Evolutionary conservation across 208 protist species (phyloP).

Genomic region (Leishmania arabica): DNA sequence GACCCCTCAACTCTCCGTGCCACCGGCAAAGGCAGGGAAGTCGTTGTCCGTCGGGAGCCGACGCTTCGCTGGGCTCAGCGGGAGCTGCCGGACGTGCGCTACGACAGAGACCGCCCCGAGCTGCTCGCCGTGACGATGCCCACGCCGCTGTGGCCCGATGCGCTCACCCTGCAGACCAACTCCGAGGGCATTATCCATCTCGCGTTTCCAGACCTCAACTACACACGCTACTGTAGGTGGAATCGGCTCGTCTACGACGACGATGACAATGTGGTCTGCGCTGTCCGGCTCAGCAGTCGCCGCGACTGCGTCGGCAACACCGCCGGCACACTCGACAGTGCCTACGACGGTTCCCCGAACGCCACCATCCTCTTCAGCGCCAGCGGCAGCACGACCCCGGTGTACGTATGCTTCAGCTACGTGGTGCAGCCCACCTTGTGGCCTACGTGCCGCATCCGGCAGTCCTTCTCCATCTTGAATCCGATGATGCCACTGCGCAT

Average conservation of each 20-base stretch:
- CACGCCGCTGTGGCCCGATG: constrained; percentile 29
- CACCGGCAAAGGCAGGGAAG: neutral
- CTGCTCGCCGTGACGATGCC: constrained; percentile 31
- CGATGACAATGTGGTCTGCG: constrained; percentile 26
- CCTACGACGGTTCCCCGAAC: constrained; percentile 34
- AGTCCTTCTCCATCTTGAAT: constrained; percentile 34
- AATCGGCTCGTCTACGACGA: neutral
- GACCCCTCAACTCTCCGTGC: neutral
- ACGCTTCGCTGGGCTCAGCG: constrained; percentile 30
- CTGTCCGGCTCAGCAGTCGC: constrained; percentile 41
- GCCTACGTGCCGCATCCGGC: constrained; percentile 17
- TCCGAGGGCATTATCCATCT: constrained; percentile 27
- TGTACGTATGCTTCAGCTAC: constrained; percentile 48
- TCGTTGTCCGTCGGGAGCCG: constrained; percentile 5
- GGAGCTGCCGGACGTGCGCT: constrained; percentile 12
- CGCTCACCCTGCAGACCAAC: constrained; percentile 21
- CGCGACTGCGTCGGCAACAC: constrained; percentile 52
- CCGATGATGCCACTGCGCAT: constrained; percentile 37
- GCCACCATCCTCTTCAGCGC: constrained; percentile 28
- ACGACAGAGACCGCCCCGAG: constrained; percentile 22
- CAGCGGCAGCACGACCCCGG: constrained; percentile 36
- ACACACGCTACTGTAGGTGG: constrained; percentile 24
- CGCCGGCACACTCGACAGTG: constrained; percentile 47
- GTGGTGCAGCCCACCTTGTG: constrained; percentile 18
- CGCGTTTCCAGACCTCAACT: constrained; percentile 24